phyloP scores from a whole-genome alignment of 106 monocot genomes.

The Dendrobium nobile region DNA sequence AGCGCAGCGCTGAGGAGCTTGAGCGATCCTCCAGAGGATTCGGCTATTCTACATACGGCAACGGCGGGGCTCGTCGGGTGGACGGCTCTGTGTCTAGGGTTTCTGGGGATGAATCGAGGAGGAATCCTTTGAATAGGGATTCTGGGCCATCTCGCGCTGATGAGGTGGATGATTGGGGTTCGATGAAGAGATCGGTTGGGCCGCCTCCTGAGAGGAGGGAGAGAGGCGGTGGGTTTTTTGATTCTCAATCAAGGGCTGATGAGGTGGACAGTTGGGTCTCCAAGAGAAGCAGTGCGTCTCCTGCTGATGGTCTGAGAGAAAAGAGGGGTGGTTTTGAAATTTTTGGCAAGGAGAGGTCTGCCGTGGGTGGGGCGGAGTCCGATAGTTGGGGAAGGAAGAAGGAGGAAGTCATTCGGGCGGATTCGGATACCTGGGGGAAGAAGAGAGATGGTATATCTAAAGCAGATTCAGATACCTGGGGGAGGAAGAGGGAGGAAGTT shows the following conservation, averaged over 20 bases:
- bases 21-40: conserved; percentile 53
- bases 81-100: conserved; percentile 20
- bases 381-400: conserved; percentile 25
- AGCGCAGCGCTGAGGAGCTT: conserved; percentile 82
- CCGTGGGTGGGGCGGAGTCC: conserved; percentile 2
- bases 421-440: conserved; percentile 18
- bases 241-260: conserved; percentile 56
- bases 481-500: conserved; percentile 39
- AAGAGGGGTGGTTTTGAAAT: conserved; percentile 47
- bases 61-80: conserved; percentile 9
- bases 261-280: conserved; percentile 73
- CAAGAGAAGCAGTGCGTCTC: conserved; percentile 29
- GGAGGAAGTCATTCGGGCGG: conserved; percentile 4
- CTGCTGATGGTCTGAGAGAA: conserved; percentile 26
- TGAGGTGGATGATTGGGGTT: conserved; percentile 81
- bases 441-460: conserved; percentile 12
- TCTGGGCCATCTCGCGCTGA: conserved; percentile 68
- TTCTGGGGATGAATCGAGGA: conserved; percentile 40
- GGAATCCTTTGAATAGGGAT: conserved; percentile 25
- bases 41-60: conserved; percentile 30
- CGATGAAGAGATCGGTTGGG: conserved; percentile 40
- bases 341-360: conserved; percentile 27
- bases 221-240: conserved; percentile 36
- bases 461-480: conserved; percentile 25
- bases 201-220: conserved; percentile 32